Base-by-base conservation (phyloP, 2,329 filamentous ascomycete species). In the Zymoseptoria crescenta region DNA sequence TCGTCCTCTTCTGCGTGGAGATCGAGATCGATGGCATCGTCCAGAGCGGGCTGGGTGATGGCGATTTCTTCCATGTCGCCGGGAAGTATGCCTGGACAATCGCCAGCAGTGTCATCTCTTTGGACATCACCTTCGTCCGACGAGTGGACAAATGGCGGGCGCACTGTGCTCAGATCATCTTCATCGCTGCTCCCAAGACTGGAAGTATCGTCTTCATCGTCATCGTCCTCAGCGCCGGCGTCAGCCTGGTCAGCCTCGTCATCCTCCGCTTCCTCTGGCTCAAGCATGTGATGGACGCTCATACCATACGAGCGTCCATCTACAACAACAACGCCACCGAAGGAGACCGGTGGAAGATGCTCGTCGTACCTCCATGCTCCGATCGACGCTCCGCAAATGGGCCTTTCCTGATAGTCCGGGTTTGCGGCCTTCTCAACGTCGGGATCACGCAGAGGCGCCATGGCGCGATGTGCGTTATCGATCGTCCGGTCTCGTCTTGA, bases 241-340 rank as follows among this genome's bases (percentile, higher is more conserved):
- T 74, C 69, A 16, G 75, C 72, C 1, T 73, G 70, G 16, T 74
- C 72, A 4, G 78, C 75, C 3, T 73, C 75, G 45, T 83, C 80
- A 50, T 82, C 80, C 51, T 77, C 67, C 9, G 82, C 79, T 59
- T 81, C 82, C 9, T 82, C 77, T 10, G 77, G 75, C 67, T 96
- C 93, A 2, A 97, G 83, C 85, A 97, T 93, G 73, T 97, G 93
- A 69, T 97, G 93, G 0, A 97, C 93, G 21, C 91, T 96, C 89
- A 97, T 94, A 10, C 93, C 93, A 68, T 91, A 94, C 0, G 89
- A 84, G 72, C 88, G 86, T 57, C 88, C 85, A 69, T 97, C 91
- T 1, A 97, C 85, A 30, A 94, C 77, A 49, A 97, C 85, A 3
- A 96, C 81, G 8, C 93, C 93, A 10, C 93, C 93, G 65, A 96